Evolutionary conservation across 495 filamentous ascomycete genomes (phyloP).

Genomic region (Terfezia claveryi): DNA sequence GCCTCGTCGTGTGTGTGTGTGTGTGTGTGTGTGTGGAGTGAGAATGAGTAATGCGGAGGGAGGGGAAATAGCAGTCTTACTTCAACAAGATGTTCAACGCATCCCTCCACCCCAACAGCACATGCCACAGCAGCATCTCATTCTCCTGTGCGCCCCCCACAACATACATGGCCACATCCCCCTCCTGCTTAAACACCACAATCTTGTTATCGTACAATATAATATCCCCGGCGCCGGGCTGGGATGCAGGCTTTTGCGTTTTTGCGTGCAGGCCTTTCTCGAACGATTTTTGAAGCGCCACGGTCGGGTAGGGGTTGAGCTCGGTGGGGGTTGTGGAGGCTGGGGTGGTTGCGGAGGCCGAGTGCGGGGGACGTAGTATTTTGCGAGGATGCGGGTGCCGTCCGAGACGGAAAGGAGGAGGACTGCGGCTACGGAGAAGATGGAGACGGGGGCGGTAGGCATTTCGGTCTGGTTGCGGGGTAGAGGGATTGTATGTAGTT

Average conservation of each 20-base stretch:
- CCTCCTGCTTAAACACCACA: slow-evolving; percentile 93
- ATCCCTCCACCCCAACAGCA: slow-evolving; percentile 71
- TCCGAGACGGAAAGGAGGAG: slow-evolving; percentile 77
- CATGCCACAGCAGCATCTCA: slow-evolving; percentile 87
- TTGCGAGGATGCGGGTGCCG: slow-evolving; percentile 71
- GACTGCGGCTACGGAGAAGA: slow-evolving; percentile 47
- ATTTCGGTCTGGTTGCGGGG: neutral
- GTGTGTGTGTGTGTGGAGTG: neutral
- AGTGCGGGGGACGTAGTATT: slow-evolving; percentile 82
- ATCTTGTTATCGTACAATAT: slow-evolving; percentile 90
- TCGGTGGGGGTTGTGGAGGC: slow-evolving; percentile 5
- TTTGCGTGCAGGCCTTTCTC: slow-evolving; percentile 92
- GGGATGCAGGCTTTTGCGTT: slow-evolving; percentile 74
- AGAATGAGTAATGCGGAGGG: neutral
- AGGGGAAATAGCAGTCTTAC: slow-evolving; percentile 25
- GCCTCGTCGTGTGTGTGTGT: neutral
- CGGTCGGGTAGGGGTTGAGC: slow-evolving; percentile 59
- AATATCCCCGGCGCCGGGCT: slow-evolving; percentile 34
- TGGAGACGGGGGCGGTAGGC: slow-evolving; percentile 36
- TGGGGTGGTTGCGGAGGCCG: slow-evolving; percentile 9
- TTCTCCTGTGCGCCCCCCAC: slow-evolving; percentile 86
- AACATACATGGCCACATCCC: slow-evolving; percentile 92
- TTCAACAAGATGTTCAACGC: slow-evolving; percentile 80
- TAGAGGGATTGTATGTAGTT: neutral
- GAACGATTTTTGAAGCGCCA: slow-evolving; percentile 85